These are phyloP conservation scores for Kentomonas sorsogonicus DNA, from an alignment of 208 protist genomes.

Conservation along the genomic window DNA sequence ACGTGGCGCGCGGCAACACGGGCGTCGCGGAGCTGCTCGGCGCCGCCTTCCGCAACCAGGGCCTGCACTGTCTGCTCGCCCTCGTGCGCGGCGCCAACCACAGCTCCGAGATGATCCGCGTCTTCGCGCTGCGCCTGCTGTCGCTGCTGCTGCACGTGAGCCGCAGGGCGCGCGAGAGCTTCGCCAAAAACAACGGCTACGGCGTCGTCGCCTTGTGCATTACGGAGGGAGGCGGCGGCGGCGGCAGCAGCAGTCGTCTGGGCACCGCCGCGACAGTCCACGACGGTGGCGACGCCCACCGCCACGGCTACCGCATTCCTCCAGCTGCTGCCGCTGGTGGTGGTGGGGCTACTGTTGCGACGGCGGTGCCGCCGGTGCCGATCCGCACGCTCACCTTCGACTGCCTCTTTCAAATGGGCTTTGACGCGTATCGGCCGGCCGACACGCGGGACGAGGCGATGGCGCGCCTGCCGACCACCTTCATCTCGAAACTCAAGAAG, in stretches of 20 bases:
- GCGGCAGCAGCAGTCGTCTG: no score
- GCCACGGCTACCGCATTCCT: no score
- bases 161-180: slow-evolving; percentile 38
- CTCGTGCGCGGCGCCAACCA: slow-evolving; percentile 75
- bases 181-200: slow-evolving; percentile 65
- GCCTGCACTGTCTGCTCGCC: slow-evolving; percentile 49
- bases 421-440: slow-evolving; percentile 57
- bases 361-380: slow-evolving; percentile 26
- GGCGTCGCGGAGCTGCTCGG: slow-evolving; percentile 63
- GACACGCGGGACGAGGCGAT: slow-evolving; percentile 17
- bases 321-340: neutral
- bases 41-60: slow-evolving; percentile 52
- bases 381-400: slow-evolving; percentile 64
- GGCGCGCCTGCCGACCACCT: slow-evolving; percentile 8
- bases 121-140: slow-evolving; percentile 73
- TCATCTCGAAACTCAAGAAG: no score
- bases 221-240: slow-evolving; percentile 22
- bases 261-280: no score
- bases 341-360: slow-evolving; percentile 11
- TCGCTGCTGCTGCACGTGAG: slow-evolving; percentile 72
- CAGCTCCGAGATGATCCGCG: slow-evolving; percentile 65
- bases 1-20: slow-evolving; percentile 62
- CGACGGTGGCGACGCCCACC: no score
- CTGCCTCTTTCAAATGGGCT: slow-evolving; percentile 78
- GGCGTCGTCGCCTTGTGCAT: slow-evolving; percentile 58